These are phyloP conservation scores for Mycocentrospora acerina DNA, from an alignment of 2,329 filamentous ascomycete genomes.

Conservation along the genomic window DNA sequence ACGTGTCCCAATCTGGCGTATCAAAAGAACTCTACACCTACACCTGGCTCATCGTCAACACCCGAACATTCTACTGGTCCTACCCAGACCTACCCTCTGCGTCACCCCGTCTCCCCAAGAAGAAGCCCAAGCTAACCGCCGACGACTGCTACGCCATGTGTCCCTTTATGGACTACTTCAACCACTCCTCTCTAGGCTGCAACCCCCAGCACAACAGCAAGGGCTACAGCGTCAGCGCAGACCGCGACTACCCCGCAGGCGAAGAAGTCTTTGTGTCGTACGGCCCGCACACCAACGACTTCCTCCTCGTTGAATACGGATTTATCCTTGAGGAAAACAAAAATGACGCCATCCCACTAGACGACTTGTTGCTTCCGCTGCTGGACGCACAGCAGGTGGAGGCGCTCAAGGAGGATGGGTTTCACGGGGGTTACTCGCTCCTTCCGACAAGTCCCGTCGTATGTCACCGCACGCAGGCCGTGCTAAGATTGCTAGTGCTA, in stretches of 20 bases:
- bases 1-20: slow-evolving; percentile 43
- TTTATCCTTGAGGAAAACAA: slow-evolving; percentile 44
- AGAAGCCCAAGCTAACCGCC: slow-evolving; percentile 43
- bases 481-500: slow-evolving; percentile 40
- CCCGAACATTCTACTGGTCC: slow-evolving; percentile 61
- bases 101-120: slow-evolving; percentile 45
- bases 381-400: slow-evolving; percentile 34
- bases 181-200: slow-evolving; percentile 54
- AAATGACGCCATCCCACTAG: slow-evolving; percentile 46
- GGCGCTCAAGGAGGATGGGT: slow-evolving; percentile 47
- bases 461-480: slow-evolving; percentile 50
- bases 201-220: slow-evolving; percentile 52
- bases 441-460: slow-evolving; percentile 26
- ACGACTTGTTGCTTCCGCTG: slow-evolving; percentile 44
- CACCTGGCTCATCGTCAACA: slow-evolving; percentile 63
- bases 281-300: slow-evolving; percentile 70
- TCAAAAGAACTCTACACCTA: slow-evolving; percentile 53
- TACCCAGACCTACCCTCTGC: slow-evolving; percentile 42
- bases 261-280: slow-evolving; percentile 72
- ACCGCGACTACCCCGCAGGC: slow-evolving; percentile 53
- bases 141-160: slow-evolving; percentile 68
- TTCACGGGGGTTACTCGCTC: slow-evolving; percentile 39
- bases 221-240: slow-evolving; percentile 59
- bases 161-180: slow-evolving; percentile 74
- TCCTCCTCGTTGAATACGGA: slow-evolving; percentile 68